Percentiles rank a stretch among this genome's conserved stretches.
Evolutionary conservation across 2,329 filamentous ascomycete species (phyloP).

Genomic region (Colletotrichum nymphaeae): DNA sequence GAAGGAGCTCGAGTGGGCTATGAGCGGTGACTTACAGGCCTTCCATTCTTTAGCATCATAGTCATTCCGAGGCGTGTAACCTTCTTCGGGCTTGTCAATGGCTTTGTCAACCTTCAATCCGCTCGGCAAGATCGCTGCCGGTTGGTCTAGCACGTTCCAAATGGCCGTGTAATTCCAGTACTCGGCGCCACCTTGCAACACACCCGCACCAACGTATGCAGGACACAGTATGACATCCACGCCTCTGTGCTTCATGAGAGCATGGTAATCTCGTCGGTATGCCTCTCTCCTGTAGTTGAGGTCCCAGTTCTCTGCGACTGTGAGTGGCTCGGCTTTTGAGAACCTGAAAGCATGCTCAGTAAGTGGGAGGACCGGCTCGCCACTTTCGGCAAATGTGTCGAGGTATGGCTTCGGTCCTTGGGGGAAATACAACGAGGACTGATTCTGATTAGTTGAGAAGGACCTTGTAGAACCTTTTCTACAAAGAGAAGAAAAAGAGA

Average conservation of each 20-base stretch:
- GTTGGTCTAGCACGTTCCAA: slow-evolving; percentile 25
- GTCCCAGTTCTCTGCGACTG: slow-evolving; percentile 10
- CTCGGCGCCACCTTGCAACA: slow-evolving; percentile 19
- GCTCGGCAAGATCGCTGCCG: slow-evolving; percentile 11
- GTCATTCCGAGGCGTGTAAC: neutral
- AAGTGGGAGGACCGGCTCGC: slow-evolving; percentile 13
- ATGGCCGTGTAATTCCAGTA: slow-evolving; percentile 26
- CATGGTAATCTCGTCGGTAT: slow-evolving; percentile 23
- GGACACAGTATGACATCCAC: slow-evolving; percentile 26
- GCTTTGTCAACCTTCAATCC: slow-evolving; percentile 7
- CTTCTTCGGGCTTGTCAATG: neutral
- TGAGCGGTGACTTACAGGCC: slow-evolving; percentile 11
- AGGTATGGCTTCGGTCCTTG: slow-evolving; percentile 23
- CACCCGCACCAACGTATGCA: slow-evolving; percentile 16
- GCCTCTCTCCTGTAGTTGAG: slow-evolving; percentile 6
- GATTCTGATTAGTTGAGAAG: neutral
- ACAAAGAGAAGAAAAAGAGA: neutral
- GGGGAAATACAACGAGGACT: slow-evolving; percentile 19
- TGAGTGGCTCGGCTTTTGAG: neutral
- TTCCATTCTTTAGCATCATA: slow-evolving; percentile 15
- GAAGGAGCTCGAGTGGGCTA: neutral
- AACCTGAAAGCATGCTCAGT: slow-evolving; percentile 10
- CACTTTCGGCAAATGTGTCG: slow-evolving; percentile 14
- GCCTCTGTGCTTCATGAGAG: slow-evolving; percentile 14
- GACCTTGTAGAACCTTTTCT: neutral